phyloP scores from a whole-genome alignment of 257 asterid species.

The Solanum clarkiae region DNA sequence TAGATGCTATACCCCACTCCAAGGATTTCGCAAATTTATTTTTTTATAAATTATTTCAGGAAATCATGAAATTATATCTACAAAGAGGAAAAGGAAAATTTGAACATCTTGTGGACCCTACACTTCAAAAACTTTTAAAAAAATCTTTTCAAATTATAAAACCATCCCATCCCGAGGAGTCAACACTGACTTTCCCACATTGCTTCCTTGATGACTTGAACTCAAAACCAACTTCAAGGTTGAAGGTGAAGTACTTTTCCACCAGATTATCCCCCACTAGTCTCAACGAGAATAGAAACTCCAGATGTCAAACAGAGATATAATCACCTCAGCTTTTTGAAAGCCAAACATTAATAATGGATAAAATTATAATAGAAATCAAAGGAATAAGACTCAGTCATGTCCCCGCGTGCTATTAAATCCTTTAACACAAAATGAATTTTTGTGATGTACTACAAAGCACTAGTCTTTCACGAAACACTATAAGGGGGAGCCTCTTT shows the following conservation, averaged over 20 bases:
- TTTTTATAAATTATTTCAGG: background rate
- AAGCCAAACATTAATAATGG: background rate
- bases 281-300: background rate
- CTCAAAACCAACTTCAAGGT: background rate
- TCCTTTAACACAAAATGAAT: background rate
- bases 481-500: background rate
- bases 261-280: background rate
- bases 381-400: background rate
- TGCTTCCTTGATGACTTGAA: background rate
- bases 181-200: background rate
- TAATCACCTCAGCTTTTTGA: background rate
- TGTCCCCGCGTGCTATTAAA: background rate
- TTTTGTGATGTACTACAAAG: background rate
- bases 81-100: background rate
- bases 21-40: background rate
- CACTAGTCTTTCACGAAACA: background rate
- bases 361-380: too few relatives aligned
- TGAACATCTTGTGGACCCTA: background rate
- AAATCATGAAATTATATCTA: background rate
- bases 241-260: background rate
- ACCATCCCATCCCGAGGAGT: background rate
- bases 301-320: background rate
- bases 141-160: background rate
- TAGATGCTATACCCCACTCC: background rate
- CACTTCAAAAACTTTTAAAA: background rate